A percentile compares a stretch with the other conserved stretches of the same genome.
Evolutionary conservation across 2,329 filamentous ascomycete genomes (phyloP).

Genomic region (Hymenoscyphus fraxineus): DNA sequence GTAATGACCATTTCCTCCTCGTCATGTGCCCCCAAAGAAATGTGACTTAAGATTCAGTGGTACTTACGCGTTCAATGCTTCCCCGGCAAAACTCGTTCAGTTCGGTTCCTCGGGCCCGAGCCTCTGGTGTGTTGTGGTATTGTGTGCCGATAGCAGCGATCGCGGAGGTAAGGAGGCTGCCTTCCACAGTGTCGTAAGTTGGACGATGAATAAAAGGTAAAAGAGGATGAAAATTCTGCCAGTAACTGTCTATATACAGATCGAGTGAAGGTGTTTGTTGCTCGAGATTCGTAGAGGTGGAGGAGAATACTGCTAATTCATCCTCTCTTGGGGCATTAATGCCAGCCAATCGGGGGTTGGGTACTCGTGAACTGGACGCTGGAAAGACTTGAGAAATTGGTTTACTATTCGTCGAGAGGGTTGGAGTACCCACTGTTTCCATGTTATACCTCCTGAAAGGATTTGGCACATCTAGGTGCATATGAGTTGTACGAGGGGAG

Average conservation of each 20-base stretch:
- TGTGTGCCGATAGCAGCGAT: conserved; percentile 34
- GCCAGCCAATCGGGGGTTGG: conserved; percentile 28
- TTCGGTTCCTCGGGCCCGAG: conserved; percentile 28
- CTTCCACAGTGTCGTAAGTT: conserved; percentile 25
- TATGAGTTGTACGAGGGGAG: conserved; percentile 24
- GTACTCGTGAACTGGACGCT: conserved; percentile 30
- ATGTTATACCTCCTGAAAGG: conserved; percentile 28
- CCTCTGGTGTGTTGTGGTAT: conserved; percentile 29
- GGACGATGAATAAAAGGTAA: conserved; percentile 32
- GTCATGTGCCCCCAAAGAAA: not conserved
- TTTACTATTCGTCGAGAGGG: conserved; percentile 31
- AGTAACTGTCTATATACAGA: conserved; percentile 30
- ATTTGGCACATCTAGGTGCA: conserved; percentile 29
- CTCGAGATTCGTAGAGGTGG: conserved; percentile 12
- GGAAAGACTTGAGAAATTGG: conserved; percentile 32
- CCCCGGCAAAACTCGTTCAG: conserved; percentile 30
- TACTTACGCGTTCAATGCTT: conserved; percentile 27
- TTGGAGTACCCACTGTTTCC: conserved; percentile 36
- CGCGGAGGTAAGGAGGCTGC: conserved; percentile 26
- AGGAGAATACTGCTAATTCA: conserved; percentile 21
- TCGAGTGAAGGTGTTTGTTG: conserved; percentile 24
- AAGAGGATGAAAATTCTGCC: conserved; percentile 27
- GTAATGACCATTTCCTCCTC: not conserved
- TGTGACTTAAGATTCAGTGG: not conserved
- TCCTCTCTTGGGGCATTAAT: conserved; percentile 23